These are phyloP conservation scores for Paramecium caudatum DNA, from an alignment of 73 alveolate genomes.

Conservation along the genomic window DNA sequence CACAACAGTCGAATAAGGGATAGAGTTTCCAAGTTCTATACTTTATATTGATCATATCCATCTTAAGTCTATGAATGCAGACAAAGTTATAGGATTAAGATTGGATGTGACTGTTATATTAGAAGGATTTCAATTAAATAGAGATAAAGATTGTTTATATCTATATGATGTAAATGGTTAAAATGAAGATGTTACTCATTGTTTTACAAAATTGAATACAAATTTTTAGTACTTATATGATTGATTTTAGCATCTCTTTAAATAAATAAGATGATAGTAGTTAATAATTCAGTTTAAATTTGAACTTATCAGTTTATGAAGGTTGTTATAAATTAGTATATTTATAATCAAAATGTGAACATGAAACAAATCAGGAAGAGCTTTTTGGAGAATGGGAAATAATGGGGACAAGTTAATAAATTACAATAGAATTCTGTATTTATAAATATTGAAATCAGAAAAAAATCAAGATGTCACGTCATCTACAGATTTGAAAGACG, in stretches of 20 bases:
- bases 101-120: conserved; percentile 9
- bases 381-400: conserved; percentile 43
- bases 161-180: neutral
- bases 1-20: conserved; percentile 30
- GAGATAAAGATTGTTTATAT: conserved; percentile 9
- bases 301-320: conserved; percentile 20
- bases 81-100: neutral
- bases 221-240: neutral
- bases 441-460: no score
- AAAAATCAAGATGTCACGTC: no score
- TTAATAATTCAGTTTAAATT: conserved; percentile 13
- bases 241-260: neutral
- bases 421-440: conserved; percentile 31
- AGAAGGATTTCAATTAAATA: conserved; percentile 7
- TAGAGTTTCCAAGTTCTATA: conserved; percentile 1
- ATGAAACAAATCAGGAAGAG: neutral
- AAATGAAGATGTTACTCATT: neutral
- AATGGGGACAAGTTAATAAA: neutral
- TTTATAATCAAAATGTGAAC: neutral
- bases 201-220: neutral
- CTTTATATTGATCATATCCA: conserved; percentile 4
- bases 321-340: conserved; percentile 57
- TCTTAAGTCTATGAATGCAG: neutral
- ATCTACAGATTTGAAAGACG: no score
- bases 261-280: conserved; percentile 1